Conservation (phyloP, 1,284 basidiomycete species). For the Cutaneotrichosporon cyanovorans region DNA sequence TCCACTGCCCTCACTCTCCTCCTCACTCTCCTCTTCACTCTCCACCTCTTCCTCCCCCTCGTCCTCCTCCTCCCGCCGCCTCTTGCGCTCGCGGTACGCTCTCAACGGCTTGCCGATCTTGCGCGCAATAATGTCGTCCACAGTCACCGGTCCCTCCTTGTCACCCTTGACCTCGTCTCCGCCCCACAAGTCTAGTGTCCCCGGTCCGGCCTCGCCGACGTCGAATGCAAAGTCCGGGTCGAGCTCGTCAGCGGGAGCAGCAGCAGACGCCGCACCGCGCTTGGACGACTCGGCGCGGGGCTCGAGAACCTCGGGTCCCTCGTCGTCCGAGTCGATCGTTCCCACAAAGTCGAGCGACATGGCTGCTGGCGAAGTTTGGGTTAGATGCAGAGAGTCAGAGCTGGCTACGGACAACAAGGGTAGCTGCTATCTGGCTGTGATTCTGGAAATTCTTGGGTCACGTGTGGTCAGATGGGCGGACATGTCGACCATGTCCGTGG, state of each 20-base stretch:
- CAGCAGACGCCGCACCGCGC: slow-evolving; percentile 5
- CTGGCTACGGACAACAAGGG: not conserved
- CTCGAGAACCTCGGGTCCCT: slow-evolving; percentile 26
- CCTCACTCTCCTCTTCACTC: slow-evolving; percentile 29
- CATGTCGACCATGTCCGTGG: too few relatives aligned
- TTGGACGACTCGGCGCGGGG: slow-evolving; percentile 15
- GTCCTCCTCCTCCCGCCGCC: slow-evolving; percentile 40
- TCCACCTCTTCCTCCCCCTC: slow-evolving; percentile 23
- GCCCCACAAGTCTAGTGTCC: slow-evolving; percentile 36
- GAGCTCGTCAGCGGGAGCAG: slow-evolving; percentile 56
- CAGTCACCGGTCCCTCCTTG: slow-evolving; percentile 62
- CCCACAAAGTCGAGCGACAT: slow-evolving; percentile 43
- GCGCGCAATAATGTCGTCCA: slow-evolving; percentile 83
- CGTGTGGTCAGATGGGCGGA: slow-evolving; percentile 1
- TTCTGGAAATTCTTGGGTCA: slow-evolving; percentile 14
- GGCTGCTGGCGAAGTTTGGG: slow-evolving; percentile 5
- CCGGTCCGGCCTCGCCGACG: slow-evolving; percentile 56
- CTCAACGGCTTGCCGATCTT: slow-evolving; percentile 48
- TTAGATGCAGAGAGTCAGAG: not conserved
- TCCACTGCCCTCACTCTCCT: slow-evolving; percentile 28
- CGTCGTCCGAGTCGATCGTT: slow-evolving; percentile 47
- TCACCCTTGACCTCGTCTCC: slow-evolving; percentile 31
- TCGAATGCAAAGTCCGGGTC: slow-evolving; percentile 79
- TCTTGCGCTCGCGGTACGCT: slow-evolving; percentile 55
- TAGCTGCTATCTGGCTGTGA: too few relatives aligned